These are phyloP conservation scores for Usnea hakonensis DNA, from an alignment of 495 filamentous ascomycete species.

Conservation along the genomic window DNA sequence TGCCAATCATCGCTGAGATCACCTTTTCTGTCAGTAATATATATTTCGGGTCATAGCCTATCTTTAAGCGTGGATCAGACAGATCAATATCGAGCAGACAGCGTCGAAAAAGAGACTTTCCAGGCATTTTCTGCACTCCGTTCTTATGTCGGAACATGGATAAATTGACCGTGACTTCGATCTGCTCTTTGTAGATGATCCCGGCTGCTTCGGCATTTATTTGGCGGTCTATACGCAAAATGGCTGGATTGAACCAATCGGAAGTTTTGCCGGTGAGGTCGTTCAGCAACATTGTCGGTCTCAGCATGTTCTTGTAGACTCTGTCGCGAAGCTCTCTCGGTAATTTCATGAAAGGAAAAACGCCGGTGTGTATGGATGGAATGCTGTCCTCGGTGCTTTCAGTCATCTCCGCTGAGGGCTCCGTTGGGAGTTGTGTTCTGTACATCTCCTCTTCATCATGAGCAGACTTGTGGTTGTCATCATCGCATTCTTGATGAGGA, in stretches of 20 bases:
- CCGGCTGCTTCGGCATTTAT: not conserved
- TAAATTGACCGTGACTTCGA: not conserved
- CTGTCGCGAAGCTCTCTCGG: constrained; percentile 5
- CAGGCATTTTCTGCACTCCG: not conserved
- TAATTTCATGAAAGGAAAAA: not conserved
- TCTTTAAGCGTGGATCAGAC: no score
- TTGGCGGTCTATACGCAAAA: not conserved
- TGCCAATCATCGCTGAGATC: no score
- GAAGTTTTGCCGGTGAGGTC: not conserved
- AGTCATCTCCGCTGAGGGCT: no score
- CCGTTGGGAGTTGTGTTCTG: no score
- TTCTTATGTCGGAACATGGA: not conserved
- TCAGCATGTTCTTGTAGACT: not conserved
- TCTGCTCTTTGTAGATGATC: not conserved
- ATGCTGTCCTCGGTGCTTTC: no score
- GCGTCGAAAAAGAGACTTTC: not conserved
- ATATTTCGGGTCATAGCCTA: no score
- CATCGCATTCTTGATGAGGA: no score
- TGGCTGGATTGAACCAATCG: not conserved
- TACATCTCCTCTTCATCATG: no score
- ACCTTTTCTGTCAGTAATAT: no score
- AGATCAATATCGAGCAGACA: not conserved
- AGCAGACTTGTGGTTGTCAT: no score
- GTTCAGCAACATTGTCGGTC: not conserved
- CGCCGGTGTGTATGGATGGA: no score